Evolutionary conservation across 2,329 filamentous ascomycete genomes (phyloP), one percentile per base, ranked within the genome.

Genomic region (Fusarium sp.): DNA sequence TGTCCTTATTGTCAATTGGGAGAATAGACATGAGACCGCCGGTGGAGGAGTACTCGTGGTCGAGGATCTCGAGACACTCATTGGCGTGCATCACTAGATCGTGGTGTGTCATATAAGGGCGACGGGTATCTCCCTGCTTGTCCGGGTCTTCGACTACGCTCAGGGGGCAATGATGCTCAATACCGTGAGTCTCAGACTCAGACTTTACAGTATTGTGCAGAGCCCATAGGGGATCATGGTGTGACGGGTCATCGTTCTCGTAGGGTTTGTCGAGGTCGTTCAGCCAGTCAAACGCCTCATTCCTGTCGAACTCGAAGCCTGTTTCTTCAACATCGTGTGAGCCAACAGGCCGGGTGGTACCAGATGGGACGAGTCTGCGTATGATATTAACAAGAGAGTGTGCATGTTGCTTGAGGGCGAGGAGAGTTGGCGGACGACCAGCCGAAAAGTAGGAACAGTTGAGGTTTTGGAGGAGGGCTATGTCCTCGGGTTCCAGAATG

Each of bases 371-470:
- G 10, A 87, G 72, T 38, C 76, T 73, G 4, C 77, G 77, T 59
- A 88, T 85, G 43, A 88, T 76, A 12, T 81, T 77, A 31, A 77
- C 74, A 13, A 88, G 78, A n/a, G 83, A 81, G 50, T 87, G 85
- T 0, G 84, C 83, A 61, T 88, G 85, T 67, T 85, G 81, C 72
- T 88, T 88, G 32, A 88, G 77, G 1, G 83, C 77, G 1, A 83
- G 74, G n/a, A 88, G 75, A 0, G 84, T 87, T 2, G 85, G 84
- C 4, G 83, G 74, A 6, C 75, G 70, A 5, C 80, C 81, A 3
- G 82, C 85, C 3, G 85, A 87, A 35, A 88, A 75, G 64, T 86
- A 87, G 54, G 78, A 77, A 73, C 85, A 88, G 73, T 85, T 87
- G 60, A 86, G 75, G 61, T 86, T 79, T 26, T 62, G 44, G 15